Evolutionary conservation across 202 grass and related monocot species (phyloP), one percentile per base, ranked within the genome.

Genomic region (Bolboschoenoplectus hybrid): DNA sequence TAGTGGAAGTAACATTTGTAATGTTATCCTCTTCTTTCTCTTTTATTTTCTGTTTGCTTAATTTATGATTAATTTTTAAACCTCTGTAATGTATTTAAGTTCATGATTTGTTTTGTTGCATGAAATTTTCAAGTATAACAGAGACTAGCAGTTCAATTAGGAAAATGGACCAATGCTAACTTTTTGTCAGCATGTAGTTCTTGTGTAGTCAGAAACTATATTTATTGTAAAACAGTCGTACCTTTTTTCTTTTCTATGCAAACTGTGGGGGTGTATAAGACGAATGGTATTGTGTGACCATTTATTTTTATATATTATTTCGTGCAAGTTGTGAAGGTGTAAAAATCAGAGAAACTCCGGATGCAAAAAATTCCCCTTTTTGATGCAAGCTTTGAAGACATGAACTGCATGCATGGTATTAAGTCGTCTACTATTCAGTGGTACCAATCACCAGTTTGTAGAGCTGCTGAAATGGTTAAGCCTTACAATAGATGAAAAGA

Each of bases 1-100:
- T 98, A 87, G 82, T 82, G 58, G 5, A 26, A 82, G 85, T 2
- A 62, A 88, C 75, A 74, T 68, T 41, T 78, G 75, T 43, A 79
- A 58, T 39, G 50, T 56, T 39, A 78, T 74, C 20, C 46, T 35
- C 39, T 8, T 13, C 49, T 50, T 74, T 74, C 16, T 79, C 14
- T 60, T 26, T 58, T 41, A 38, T 60, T 60, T 79, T 36, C 2
- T 79, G 13, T 58, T 79, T 78, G 34, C 35, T 58, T 58, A 58
- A 41, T 79, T 79, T 79, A 79, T 79, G 52, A 58, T 57, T 14
- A 39, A 56, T 78, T 35, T 78, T 76, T 70, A 41, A 49, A 55
- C 6, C 50, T 76, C 38, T 43, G n/a, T 56, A 56, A 32, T 78
- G 34, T 17, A 78, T 79, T 6, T 58, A 4, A 4, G 0, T 11